Base-by-base conservation (phyloP, 306 rosid genomes). In the Styphnolobium japonicum region DNA sequence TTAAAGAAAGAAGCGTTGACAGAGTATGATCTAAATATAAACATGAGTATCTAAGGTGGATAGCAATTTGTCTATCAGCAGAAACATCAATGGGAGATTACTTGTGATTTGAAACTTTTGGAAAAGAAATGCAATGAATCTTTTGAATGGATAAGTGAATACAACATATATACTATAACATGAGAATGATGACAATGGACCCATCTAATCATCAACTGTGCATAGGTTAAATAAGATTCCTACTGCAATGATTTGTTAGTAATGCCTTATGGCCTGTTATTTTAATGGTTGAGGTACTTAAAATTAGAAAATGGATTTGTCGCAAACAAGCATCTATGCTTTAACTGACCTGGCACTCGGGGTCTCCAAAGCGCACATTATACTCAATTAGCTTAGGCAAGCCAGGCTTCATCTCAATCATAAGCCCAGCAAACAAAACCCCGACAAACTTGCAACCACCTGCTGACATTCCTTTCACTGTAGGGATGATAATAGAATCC, bases 331-430 rank as follows among this genome's bases (percentile, higher is more conserved):
- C 36, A 75, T 78, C 6, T 78, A 81, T 8, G 76, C 58, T 58
- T 63, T 48, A 37, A 88, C 95, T 71, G 63, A 94, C 98, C 97
- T 93, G 98, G 71, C 99, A 95, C 85, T 95, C 99, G 0, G 99
- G 99, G 86, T 95, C 97, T 12, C 99, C 99, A 78, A 95, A 92
- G 43, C 99, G 96, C 61, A 95, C 98, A 42, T 95, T 95, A 83
- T 95, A 95, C 87, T 93, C 99, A 4, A 95, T 95, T 70, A 95
- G 86, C 83, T 95, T 95, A 7, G 98, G 99, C 85, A 86, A 69
- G 85, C 99, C 97, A 68, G 98, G 90, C 82, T 89, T 91, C 88
- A 88, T 90, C 90, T 95, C 98, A 70, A 95, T 91, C 98, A 95
- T 95, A 73, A 95, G 98, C 36, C 98, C 99, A 2, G 97, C 99